Percentiles rank a stretch among this genome's conserved stretches.
These are phyloP conservation scores for Hypholoma fasciculare DNA, from an alignment of 768 basidiomycete species.

Conservation along the genomic window DNA sequence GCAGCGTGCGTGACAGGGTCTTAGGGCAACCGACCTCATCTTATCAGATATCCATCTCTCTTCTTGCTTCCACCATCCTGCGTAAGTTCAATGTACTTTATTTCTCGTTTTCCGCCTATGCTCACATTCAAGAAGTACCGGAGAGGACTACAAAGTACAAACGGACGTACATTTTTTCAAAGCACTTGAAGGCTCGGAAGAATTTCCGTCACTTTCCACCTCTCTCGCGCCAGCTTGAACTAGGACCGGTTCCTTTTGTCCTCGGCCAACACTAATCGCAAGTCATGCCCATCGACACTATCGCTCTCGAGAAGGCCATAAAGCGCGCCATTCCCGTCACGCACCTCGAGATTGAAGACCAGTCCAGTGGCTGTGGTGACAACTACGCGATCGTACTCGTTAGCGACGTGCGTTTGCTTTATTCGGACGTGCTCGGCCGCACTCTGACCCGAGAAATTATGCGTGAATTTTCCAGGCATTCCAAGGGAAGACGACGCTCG, in stretches of 20 bases:
- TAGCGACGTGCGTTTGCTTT: constrained; percentile 54
- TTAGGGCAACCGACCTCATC: constrained; percentile 5
- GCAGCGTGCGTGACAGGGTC: neutral
- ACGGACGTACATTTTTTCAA: no score
- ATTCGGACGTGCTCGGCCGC: neutral
- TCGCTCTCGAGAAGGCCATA: constrained; percentile 62
- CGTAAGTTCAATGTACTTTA: neutral
- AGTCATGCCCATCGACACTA: constrained; percentile 60
- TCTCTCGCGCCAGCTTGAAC: no score
- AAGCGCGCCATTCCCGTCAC: constrained; percentile 60
- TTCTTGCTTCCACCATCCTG: constrained; percentile 2
- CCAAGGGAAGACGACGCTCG: constrained; percentile 79
- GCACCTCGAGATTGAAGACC: constrained; percentile 74
- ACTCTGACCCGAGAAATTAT: neutral
- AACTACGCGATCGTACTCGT: constrained; percentile 76
- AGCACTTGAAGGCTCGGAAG: no score
- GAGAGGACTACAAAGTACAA: no score
- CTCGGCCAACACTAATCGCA: neutral
- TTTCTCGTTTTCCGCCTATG: neutral
- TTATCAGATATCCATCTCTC: constrained; percentile 20
- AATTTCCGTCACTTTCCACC: no score
- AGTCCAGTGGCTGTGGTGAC: constrained; percentile 80
- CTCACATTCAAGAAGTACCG: no score
- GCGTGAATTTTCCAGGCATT: constrained; percentile 52
- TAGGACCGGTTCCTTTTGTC: no score